Base-by-base conservation (phyloP, 2,329 filamentous ascomycete species). In the Bipolaris zeicola region DNA sequence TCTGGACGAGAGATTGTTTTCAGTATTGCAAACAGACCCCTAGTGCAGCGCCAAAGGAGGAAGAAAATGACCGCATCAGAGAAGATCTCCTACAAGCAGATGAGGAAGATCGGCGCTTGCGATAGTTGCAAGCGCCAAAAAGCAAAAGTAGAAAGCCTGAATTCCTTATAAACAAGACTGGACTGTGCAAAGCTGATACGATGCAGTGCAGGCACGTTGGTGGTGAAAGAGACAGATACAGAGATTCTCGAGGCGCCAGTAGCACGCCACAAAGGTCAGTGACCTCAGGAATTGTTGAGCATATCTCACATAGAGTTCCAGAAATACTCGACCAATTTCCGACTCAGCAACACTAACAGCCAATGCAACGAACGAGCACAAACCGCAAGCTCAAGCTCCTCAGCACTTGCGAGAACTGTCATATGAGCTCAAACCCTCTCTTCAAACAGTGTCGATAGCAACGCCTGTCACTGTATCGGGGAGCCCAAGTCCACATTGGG, bases 1-100 rank as follows among this genome's bases (percentile, higher is more conserved):
- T n/a, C 42, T 16, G 55, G 57, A 11, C 64, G 63, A 16, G 61
- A 67, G 31, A 56, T 71, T 33, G 69, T 72, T 2, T 73, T 71
- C 44, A 70, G 57, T 50, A 54, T 62, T 10, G 42, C 50, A 7
- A 61, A 73, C 54, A 66, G 67, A 1, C 57, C 52, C 28, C 39
- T 59, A 5, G 41, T 62, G 58, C 61, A 64, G 24, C 64, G 60
- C 3, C 72, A 64, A 41, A 70, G 59, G 3, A 71, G 68, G 36
- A 60, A 66, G 28, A 68, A 62, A 42, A 73, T 73, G 69, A 70
- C 67, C 1, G 11, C 49, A 1, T 52, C 66, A 38, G 70, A 73
- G 46, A 62, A 61, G 14, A 43, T 34, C 1, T 63, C 58, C 1
- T 73, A 73, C 53, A 71, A 66, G 41, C 53, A 63, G 16, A 72